Evolutionary conservation across 208 protist genomes (phyloP).

Genomic region (Blastocrithidia nonstop): DNA sequence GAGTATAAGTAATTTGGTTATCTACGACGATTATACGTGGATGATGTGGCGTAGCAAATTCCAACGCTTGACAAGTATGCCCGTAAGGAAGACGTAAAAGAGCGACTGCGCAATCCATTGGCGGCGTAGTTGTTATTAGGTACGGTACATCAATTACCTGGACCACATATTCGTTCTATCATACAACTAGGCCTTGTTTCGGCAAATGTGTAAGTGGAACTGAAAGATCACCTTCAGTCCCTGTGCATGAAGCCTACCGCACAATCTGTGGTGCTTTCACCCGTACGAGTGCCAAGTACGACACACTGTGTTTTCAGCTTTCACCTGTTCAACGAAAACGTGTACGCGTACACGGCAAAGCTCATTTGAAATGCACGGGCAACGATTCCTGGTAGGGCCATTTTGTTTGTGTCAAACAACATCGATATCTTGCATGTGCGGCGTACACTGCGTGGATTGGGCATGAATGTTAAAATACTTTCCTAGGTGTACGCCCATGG

Average conservation of each 20-base stretch:
- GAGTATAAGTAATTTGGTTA: slow-evolving; percentile 75
- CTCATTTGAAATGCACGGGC: slow-evolving; percentile 47
- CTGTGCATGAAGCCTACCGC: slow-evolving; percentile 62
- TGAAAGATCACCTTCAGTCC: slow-evolving; percentile 59
- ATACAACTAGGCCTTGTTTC: slow-evolving; percentile 70
- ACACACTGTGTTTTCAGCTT: slow-evolving; percentile 78
- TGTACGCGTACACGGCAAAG: slow-evolving; percentile 19
- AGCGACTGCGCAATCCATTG: slow-evolving; percentile 54
- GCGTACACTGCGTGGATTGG: slow-evolving; percentile 27
- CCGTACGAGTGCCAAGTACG: slow-evolving; percentile 47
- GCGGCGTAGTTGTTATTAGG: slow-evolving; percentile 65
- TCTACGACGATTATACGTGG: slow-evolving; percentile 67
- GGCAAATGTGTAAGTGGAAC: slow-evolving; percentile 34
- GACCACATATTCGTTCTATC: slow-evolving; percentile 68
- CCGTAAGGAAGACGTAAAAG: slow-evolving; percentile 21
- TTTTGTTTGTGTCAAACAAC: slow-evolving; percentile 42
- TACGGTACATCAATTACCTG: slow-evolving; percentile 67
- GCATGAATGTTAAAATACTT: slow-evolving; percentile 65
- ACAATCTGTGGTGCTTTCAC: slow-evolving; percentile 53
- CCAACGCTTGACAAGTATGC: slow-evolving; percentile 32
- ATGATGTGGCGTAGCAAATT: slow-evolving; percentile 61
- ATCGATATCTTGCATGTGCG: slow-evolving; percentile 42
- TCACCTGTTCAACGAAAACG: slow-evolving; percentile 9
- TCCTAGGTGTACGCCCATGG: slow-evolving; percentile 51
- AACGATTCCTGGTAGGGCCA: slow-evolving; percentile 51